A percentile compares a stretch with the other conserved stretches of the same genome.
These are phyloP conservation scores for Serendipita sp. DNA, from an alignment of 768 basidiomycete genomes.

Conservation along the genomic window DNA sequence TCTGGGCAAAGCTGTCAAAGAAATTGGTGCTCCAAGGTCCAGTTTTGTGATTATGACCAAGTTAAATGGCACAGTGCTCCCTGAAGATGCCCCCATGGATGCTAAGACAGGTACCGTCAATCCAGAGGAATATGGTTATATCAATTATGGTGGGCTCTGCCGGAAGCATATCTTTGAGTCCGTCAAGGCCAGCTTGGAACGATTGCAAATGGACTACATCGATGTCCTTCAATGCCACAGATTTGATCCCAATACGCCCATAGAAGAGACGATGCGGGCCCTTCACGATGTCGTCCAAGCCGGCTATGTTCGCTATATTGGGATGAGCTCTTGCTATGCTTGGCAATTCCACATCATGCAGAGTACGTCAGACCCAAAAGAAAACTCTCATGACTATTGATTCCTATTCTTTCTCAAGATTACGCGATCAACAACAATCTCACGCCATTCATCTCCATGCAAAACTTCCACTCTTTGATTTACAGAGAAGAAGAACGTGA, in stretches of 20 bases:
- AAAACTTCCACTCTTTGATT: conserved; percentile 35
- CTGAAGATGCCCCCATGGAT: not conserved
- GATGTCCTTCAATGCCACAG: conserved; percentile 32
- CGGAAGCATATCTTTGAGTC: conserved; percentile 19
- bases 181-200: conserved; percentile 20
- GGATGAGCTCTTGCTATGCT: conserved; percentile 30
- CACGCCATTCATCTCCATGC: conserved; percentile 42
- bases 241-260: conserved; percentile 23
- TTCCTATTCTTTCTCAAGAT: conserved; percentile 12
- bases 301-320: conserved; percentile 36
- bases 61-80: conserved; percentile 8
- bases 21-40: conserved; percentile 15
- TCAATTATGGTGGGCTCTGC: conserved; percentile 2
- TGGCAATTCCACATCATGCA: conserved; percentile 31
- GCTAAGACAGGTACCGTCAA: not conserved
- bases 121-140: conserved; percentile 2
- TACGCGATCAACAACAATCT: conserved; percentile 29
- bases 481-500: conserved; percentile 34
- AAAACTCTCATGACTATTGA: not conserved
- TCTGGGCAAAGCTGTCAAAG: conserved; percentile 23
- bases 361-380: not conserved
- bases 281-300: conserved; percentile 32
- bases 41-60: conserved; percentile 20
- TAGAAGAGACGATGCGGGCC: conserved; percentile 34
- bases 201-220: conserved; percentile 25